Percentiles rank a stretch among this genome's conserved stretches.
phyloP scores from a whole-genome alignment of 345 rosid species.

The Balakata baccata region DNA sequence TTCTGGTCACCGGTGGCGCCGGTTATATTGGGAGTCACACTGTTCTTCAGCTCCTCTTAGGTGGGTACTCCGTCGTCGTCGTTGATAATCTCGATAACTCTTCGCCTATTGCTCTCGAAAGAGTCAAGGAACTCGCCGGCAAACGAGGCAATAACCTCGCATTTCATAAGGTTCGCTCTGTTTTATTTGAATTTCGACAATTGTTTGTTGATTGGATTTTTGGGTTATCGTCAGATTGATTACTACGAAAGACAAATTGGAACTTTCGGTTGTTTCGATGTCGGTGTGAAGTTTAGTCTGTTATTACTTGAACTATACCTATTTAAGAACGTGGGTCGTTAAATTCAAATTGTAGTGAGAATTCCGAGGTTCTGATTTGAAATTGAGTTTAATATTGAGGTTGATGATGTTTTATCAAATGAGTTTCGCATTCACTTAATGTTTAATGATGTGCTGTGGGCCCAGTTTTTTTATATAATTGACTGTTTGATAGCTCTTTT shows the following conservation, averaged over 20 bases:
- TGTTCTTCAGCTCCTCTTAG: constrained; percentile 77
- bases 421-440: constrained; percentile 1
- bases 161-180: constrained; percentile 55
- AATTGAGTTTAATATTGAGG: background rate
- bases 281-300: background rate
- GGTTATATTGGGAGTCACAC: constrained; percentile 98
- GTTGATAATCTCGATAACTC: constrained; percentile 86
- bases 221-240: background rate
- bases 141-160: constrained; percentile 47
- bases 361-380: background rate
- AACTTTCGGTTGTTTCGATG: background rate
- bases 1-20: constrained; percentile 95
- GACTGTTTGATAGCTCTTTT: constrained; percentile 7
- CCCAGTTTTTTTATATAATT: background rate
- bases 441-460: constrained; percentile 5
- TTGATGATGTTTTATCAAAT: background rate
- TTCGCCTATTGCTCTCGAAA: constrained; percentile 51
- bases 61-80: constrained; percentile 63
- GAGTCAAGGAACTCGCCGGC: constrained; percentile 73
- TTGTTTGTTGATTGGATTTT: background rate
- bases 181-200: background rate
- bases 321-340: background rate
- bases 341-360: background rate
- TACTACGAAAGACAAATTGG: background rate
- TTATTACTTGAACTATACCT: background rate